Evolutionary conservation across 768 basidiomycete species (phyloP), one percentile per base, ranked within the genome.

Genomic region (Boletus patriciae): DNA sequence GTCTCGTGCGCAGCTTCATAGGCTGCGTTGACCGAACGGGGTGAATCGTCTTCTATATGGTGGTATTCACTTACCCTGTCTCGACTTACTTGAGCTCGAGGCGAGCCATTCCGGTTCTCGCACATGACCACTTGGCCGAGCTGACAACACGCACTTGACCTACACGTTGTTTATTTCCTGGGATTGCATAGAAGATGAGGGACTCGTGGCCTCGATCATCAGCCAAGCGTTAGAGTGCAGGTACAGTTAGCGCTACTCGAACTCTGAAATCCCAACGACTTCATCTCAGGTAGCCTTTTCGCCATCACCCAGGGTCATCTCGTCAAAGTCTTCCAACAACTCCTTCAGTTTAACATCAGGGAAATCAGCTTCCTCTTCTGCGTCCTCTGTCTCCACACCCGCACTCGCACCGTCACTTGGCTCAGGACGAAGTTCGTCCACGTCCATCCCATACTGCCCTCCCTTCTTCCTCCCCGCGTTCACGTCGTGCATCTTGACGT

Each of bases 251-350:
- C 31, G 11, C 31, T 31, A 29, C 34, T 37, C 23, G 12, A 21
- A 27, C 19, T 51, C 15, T n/a, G 18, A 11, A 15, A 12, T 31
- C 34, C 23, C 18, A 3, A 38, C 12, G 10, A 38, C 12, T 25
- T 12, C 12, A 13, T 40, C 33, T 62, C 51, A 63, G 40, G 27
- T 48, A 6, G 41, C 52, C 23, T 62, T 66, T 34, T 72, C 70
- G 16, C 59, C 64, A 10, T 79, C 77, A 7, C 80, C 82, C 38
- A 97, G 78, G 10, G 87, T 92, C 87, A 98, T 81, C 72, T 92
- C 92, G 63, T 97, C 94, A 64, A 97, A 94, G 70, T 89, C 86
- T 57, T 97, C 93, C 65, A 98, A 72, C 59, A 98, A 71, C 73
- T 98, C 94, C 62, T 94, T 85, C 66, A 96, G 70, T 56, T 80